Conservation (phyloP, 106 monocot species). For the Allium sativum region DNA sequence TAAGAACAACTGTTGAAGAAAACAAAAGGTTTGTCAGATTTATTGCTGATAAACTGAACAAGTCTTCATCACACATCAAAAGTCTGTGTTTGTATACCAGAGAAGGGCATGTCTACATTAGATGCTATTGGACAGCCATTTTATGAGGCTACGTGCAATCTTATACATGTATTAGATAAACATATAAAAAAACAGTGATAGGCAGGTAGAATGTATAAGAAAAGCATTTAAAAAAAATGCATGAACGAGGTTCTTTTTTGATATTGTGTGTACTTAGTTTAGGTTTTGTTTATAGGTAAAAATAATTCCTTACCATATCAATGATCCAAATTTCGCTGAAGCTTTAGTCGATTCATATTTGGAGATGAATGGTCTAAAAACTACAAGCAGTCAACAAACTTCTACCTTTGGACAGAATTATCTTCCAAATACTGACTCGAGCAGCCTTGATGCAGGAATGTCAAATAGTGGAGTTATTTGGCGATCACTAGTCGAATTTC, state of each 20-base stretch:
- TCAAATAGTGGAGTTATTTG: slow-evolving; percentile 11
- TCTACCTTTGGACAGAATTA: slow-evolving; percentile 9
- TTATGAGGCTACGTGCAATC: slow-evolving; percentile 52
- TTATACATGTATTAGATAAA: slow-evolving; percentile 54
- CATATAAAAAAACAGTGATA: slow-evolving; percentile 41
- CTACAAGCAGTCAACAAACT: slow-evolving; percentile 7
- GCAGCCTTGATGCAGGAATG: slow-evolving; percentile 1
- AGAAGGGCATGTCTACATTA: slow-evolving; percentile 70
- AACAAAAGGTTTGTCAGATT: slow-evolving; percentile 77
- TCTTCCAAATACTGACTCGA: slow-evolving; percentile 7
- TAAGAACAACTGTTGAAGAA: slow-evolving; percentile 75
- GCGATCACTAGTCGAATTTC: slow-evolving; percentile 43
- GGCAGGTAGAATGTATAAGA: slow-evolving; percentile 38
- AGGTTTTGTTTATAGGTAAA: slow-evolving; percentile 43
- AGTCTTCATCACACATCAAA: slow-evolving; percentile 45
- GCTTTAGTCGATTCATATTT: slow-evolving; percentile 68
- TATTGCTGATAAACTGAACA: slow-evolving; percentile 78
- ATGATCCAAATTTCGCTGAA: slow-evolving; percentile 77
- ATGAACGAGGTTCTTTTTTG: no score
- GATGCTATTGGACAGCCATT: slow-evolving; percentile 84
- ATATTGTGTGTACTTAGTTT: background rate
- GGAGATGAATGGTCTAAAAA: slow-evolving; percentile 31
- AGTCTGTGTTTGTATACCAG: slow-evolving; percentile 63
- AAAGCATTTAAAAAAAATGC: no score
- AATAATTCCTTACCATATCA: slow-evolving; percentile 70